Conservation (phyloP, 202 grass and related monocot genomes). For the Bolboschoenoplectus hybrid region DNA sequence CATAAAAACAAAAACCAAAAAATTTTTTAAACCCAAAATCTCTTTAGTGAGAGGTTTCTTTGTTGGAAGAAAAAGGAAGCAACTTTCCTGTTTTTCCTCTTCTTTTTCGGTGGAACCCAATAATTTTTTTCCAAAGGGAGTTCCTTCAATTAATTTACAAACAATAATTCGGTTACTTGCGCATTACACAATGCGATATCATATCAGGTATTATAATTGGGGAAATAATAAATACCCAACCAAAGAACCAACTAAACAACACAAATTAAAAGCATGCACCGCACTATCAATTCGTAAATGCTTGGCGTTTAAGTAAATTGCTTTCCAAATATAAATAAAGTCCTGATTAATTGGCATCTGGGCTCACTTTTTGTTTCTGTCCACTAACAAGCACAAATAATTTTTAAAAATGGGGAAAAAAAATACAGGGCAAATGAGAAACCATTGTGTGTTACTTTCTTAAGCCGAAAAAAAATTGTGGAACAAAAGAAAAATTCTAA, state of each 20-base stretch:
- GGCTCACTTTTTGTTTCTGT: not conserved
- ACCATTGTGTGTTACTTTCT: too few species aligned
- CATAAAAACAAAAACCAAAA: not conserved
- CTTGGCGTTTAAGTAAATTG: constrained; percentile 26
- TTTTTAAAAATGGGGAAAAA: not conserved
- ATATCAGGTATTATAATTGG: not conserved
- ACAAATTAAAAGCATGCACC: not conserved
- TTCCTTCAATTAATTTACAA: not conserved
- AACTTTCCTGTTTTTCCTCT: not conserved
- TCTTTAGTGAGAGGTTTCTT: not conserved
- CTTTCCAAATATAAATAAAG: not conserved
- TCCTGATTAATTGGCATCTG: not conserved
- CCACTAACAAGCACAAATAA: not conserved
- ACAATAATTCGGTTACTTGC: not conserved
- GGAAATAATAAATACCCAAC: not conserved
- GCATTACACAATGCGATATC: constrained; percentile 3
- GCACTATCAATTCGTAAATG: not conserved
- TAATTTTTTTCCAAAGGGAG: not conserved
- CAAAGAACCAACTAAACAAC: not conserved
- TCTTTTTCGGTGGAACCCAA: constrained; percentile 7
- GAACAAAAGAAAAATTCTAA: too few species aligned
- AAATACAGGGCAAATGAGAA: too few species aligned
- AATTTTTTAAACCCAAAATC: not conserved
- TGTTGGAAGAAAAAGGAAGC: not conserved
- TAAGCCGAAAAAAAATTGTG: too few species aligned